Evolutionary conservation across 108 stramenopile species (phyloP), one percentile per base, ranked within the genome.

Genomic region (Bacterosira constricta): DNA sequence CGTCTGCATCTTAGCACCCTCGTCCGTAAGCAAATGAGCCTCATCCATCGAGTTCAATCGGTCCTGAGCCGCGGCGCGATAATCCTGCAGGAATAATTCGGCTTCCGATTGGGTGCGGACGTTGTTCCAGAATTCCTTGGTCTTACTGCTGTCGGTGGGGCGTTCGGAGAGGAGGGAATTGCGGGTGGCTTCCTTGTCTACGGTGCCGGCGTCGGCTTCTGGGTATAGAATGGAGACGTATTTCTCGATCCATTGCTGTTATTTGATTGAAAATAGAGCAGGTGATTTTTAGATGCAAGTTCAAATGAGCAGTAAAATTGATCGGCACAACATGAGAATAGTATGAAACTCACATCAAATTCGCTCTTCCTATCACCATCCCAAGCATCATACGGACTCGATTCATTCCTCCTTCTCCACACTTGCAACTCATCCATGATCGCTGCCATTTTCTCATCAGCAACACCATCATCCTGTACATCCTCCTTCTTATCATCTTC

Each of bases 151-250:
- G 37, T 82, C 66, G 26, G 73, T 75, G 13, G 90, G 89, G 17
- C 87, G 86, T 49, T 79, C 60, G 9, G 87, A 72, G 47, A 94
- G 83, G 23, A 94, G 71, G 12, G 88, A 84, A 6, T 65, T 52
- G 35, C 93, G 88, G 26, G 93, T 94, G 25, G 79, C 89, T 46
- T 84, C 85, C 78, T 84, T 69, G 60, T 94, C 90, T 41, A 94
- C 76, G 5, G 54, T 62, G n/a, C 66, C 74, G 41, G 55, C 45
- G 37, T 68, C 77, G 21, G 86, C 62, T 32, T 84, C 87, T 6
- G 88, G 76, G 54, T 73, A 61, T 8, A 90, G 71, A 38, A 71
- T 58, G 45, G 65, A 52, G 21, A 93, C 75, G 65, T 88, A 93
- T 12, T 81, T 73, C 53, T 81, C 62, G 39, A 90, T 45, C 93